Conservation (phyloP, 164 flowering plant genomes). For the Vitis riparia region DNA sequence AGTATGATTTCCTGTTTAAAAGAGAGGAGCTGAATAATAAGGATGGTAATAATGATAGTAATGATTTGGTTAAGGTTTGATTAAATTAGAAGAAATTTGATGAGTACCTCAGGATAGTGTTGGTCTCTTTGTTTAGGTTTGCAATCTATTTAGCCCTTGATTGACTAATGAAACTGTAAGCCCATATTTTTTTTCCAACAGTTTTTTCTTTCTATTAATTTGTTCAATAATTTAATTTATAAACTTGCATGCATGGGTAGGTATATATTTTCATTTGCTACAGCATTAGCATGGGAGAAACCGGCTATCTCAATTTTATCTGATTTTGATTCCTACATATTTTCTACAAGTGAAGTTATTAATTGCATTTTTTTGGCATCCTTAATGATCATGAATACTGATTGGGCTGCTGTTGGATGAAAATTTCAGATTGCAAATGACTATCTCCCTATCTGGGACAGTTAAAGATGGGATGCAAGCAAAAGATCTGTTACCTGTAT, state of each 20-base stretch:
- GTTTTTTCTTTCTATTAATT: background rate
- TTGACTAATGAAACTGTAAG: too few species aligned
- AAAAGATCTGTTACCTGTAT: constrained; percentile 11
- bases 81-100: too few species aligned
- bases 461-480: constrained; percentile 7
- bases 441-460: constrained; percentile 8
- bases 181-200: too few species aligned
- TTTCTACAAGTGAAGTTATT: background rate
- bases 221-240: background rate
- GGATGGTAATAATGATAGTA: too few species aligned
- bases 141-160: too few species aligned
- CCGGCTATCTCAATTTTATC: background rate
- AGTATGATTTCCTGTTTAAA: too few species aligned
- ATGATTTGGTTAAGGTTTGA: too few species aligned
- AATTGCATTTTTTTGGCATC: background rate
- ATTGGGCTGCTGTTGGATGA: background rate
- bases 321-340: background rate
- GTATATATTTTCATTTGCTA: background rate
- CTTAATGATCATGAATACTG: background rate
- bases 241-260: background rate
- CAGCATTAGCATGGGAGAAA: background rate
- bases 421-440: constrained; percentile 15
- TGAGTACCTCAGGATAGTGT: too few species aligned
- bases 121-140: too few species aligned
- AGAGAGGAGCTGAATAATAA: too few species aligned